These are phyloP conservation scores for Fusarium phyllophilum DNA, from an alignment of 2,329 filamentous ascomycete species.

Conservation along the genomic window DNA sequence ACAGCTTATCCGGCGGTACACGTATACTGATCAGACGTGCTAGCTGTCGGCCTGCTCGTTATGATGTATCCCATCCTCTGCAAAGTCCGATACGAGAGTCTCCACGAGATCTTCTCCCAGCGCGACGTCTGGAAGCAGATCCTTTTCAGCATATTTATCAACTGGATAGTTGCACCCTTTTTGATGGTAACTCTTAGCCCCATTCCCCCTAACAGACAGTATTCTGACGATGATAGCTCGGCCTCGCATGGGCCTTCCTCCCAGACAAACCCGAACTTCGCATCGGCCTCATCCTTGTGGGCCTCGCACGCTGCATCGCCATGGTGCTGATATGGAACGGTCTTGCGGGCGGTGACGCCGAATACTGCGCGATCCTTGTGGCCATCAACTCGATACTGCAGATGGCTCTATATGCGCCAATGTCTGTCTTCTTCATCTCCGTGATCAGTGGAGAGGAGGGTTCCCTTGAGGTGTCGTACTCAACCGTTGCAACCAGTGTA, in stretches of 20 bases:
- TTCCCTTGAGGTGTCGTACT: constrained; percentile 62
- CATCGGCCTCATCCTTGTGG: constrained; percentile 81
- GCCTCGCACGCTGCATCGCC: constrained; percentile 74
- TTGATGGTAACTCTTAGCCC: constrained; percentile 71
- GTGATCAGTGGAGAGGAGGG: constrained; percentile 67
- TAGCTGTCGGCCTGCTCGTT: constrained; percentile 81
- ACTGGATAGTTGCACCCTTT: constrained; percentile 85
- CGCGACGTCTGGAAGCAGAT: constrained; percentile 80
- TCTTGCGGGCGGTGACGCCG: constrained; percentile 75
- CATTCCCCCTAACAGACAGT: no score
- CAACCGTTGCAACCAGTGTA: constrained; percentile 79
- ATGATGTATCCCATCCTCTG: constrained; percentile 97
- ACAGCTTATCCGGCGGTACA: neutral
- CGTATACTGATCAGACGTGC: neutral
- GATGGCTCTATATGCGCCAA: constrained; percentile 76
- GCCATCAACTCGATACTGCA: constrained; percentile 80
- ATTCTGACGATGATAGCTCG: constrained; percentile 58
- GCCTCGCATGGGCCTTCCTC: constrained; percentile 74
- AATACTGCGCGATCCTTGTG: constrained; percentile 86
- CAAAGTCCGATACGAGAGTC: constrained; percentile 81
- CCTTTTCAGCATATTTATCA: constrained; percentile 78
- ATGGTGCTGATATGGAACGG: constrained; percentile 74
- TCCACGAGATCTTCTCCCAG: constrained; percentile 73
- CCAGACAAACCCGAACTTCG: constrained; percentile 67
- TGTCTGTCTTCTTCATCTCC: constrained; percentile 75